Evolutionary conservation across 2,329 filamentous ascomycete species (phyloP).

Genomic region (Penicillium verrucosum): DNA sequence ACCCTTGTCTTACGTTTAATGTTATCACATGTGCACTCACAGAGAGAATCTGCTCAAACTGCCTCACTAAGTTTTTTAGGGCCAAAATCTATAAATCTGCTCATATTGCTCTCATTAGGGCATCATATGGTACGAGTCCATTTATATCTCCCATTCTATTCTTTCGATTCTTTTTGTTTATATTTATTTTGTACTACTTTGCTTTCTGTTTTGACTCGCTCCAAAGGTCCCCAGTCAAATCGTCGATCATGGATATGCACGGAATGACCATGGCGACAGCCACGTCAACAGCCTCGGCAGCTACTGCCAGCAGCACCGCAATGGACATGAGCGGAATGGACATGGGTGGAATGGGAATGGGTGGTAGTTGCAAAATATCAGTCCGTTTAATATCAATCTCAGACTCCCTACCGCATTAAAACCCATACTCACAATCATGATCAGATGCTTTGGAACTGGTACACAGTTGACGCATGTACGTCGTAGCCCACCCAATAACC

Average conservation of each 20-base stretch:
- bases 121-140: neutral
- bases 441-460: constrained; percentile 28
- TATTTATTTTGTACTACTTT: neutral
- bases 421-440: neutral
- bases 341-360: neutral
- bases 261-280: constrained; percentile 3
- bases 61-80: neutral
- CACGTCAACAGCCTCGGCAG: neutral
- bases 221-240: neutral
- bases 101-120: neutral
- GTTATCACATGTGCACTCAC: neutral
- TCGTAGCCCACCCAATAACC: neutral
- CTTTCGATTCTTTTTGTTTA: neutral
- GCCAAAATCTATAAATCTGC: constrained; percentile 1
- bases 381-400: neutral
- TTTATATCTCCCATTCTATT: neutral
- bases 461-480: constrained; percentile 23
- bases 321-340: neutral
- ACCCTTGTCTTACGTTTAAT: constrained; percentile 7
- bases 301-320: neutral
- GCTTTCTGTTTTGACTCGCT: neutral
- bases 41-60: constrained; percentile 7
- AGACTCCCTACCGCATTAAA: neutral
- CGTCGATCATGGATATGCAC: neutral
- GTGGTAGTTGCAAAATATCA: constrained; percentile 1